Percentiles rank a stretch among this genome's conserved stretches.
These are phyloP conservation scores for Inga laurina DNA, from an alignment of 306 rosid genomes.

Conservation along the genomic window DNA sequence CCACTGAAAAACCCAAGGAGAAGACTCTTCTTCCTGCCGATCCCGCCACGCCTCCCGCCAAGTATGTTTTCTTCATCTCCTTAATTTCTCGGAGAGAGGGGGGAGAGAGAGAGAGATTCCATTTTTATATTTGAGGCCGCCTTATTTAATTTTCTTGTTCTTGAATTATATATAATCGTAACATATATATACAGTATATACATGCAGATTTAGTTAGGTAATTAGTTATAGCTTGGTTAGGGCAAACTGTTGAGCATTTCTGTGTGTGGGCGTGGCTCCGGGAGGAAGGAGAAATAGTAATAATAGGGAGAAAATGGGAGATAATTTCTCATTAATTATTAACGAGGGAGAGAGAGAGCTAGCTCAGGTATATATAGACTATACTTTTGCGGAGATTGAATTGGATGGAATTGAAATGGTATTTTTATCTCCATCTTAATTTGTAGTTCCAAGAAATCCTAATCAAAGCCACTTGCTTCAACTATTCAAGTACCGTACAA, in stretches of 20 bases:
- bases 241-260: not conserved
- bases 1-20: slow-evolving; percentile 43
- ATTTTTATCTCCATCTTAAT: not conserved
- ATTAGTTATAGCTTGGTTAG: not conserved
- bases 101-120: not conserved
- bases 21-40: slow-evolving; percentile 55
- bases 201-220: not conserved
- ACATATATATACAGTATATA: not conserved
- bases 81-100: not conserved
- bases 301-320: slow-evolving; percentile 3
- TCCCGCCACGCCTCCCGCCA: slow-evolving; percentile 80
- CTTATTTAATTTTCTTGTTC: not conserved
- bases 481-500: not conserved
- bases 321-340: slow-evolving; percentile 3
- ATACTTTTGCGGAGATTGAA: not conserved
- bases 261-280: not conserved
- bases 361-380: not conserved
- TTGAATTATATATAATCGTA: not conserved
- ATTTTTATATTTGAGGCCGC: not conserved
- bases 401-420: not conserved
- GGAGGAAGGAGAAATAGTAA: slow-evolving; percentile 11
- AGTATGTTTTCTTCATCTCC: slow-evolving; percentile 48
- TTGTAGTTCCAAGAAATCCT: not conserved
- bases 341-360: slow-evolving; percentile 2
- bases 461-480: not conserved